Evolutionary conservation across 1,284 basidiomycete genomes (phyloP).

Genomic region (Apiotrichum gracile): DNA sequence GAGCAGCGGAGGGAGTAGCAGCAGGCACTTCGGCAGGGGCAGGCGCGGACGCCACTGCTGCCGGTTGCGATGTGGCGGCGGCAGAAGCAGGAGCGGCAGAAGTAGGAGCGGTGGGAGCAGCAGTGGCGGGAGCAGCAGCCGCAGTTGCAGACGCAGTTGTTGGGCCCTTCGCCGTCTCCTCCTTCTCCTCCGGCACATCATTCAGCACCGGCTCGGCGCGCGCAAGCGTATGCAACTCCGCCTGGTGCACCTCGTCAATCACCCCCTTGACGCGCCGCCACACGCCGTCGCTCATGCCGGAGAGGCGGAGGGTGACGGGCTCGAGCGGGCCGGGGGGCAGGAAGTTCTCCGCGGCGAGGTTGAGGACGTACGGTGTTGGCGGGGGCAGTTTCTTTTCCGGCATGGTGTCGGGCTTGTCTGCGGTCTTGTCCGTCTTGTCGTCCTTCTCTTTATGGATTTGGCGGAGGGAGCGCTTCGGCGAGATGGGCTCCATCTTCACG

Average conservation of each 20-base stretch:
- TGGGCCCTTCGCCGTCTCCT: neutral
- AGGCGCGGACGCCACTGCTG: neutral
- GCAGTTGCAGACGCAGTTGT: neutral
- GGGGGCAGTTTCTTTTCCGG: neutral
- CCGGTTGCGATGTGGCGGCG: neutral
- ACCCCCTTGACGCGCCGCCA: slow-evolving; percentile 34
- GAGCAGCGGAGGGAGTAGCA: neutral
- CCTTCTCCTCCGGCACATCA: neutral
- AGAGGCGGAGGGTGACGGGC: slow-evolving; percentile 33
- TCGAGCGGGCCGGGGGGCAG: slow-evolving; percentile 24
- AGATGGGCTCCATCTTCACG: slow-evolving; percentile 1
- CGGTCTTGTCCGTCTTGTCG: neutral
- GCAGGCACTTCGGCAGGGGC: neutral
- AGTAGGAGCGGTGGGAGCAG: neutral
- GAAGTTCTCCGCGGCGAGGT: slow-evolving; percentile 31
- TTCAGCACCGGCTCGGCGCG: slow-evolving; percentile 24
- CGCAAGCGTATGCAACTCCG: slow-evolving; percentile 26
- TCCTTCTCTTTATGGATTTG: neutral
- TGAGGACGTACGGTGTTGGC: slow-evolving; percentile 19
- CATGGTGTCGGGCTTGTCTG: neutral
- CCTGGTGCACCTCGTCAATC: slow-evolving; percentile 21
- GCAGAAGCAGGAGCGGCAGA: neutral
- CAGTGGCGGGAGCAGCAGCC: neutral
- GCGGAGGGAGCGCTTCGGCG: slow-evolving; percentile 5
- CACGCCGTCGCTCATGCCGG: slow-evolving; percentile 24